Percentiles rank a stretch among this genome's conserved stretches.
phyloP scores from a whole-genome alignment of 2,329 filamentous ascomycete genomes.

The Microascus cirrosus region DNA sequence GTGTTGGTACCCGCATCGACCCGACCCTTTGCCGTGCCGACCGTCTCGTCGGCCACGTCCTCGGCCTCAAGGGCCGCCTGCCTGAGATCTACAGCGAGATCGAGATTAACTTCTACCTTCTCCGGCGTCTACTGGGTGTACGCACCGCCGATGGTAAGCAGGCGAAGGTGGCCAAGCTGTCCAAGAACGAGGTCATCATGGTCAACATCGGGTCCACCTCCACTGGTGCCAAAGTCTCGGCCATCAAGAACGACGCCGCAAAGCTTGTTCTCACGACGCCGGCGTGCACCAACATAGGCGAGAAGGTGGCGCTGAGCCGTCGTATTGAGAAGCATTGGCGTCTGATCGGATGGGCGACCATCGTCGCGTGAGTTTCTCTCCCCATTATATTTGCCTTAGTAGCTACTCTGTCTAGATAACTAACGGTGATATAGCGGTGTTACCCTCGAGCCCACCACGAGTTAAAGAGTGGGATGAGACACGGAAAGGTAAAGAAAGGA shows the following conservation, averaged over 20 bases:
- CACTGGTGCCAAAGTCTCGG: conserved; percentile 92
- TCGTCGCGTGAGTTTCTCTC: conserved; percentile 47
- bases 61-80: conserved; percentile 85
- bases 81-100: conserved; percentile 97
- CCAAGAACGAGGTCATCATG: conserved; percentile 99
- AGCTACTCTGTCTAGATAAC: conserved; percentile 8
- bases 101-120: conserved; percentile 98
- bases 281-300: conserved; percentile 91
- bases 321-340: conserved; percentile 99
- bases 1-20: conserved; percentile 95
- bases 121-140: conserved; percentile 88
- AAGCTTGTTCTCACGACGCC: conserved; percentile 88
- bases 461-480: conserved; percentile 17
- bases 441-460: conserved; percentile 38
- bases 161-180: conserved; percentile 95
- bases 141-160: conserved; percentile 98
- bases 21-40: conserved; percentile 97
- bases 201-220: conserved; percentile 98
- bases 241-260: conserved; percentile 94
- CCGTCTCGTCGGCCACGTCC: conserved; percentile 95
- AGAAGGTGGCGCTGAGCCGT: conserved; percentile 93
- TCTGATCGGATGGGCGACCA: conserved; percentile 83
- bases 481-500: not conserved
- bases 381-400: not conserved
- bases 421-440: conserved; percentile 30